These are phyloP conservation scores for Oryza rufipogon DNA, from an alignment of 176 grass and related monocot genomes.

Conservation along the genomic window DNA sequence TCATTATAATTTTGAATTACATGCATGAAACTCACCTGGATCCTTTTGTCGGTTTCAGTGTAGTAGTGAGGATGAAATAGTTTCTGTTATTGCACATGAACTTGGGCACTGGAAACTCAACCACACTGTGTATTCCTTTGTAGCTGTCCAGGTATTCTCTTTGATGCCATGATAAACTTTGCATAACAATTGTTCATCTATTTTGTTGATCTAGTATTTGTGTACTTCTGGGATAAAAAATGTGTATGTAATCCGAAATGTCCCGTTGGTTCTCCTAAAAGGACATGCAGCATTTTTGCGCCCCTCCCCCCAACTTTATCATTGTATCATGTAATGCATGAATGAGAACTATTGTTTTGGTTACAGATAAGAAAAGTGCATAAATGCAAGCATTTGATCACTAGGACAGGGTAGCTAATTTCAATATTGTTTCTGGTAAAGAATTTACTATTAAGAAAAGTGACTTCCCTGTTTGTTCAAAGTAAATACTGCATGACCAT, in stretches of 20 bases:
- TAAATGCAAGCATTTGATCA: slow-evolving; percentile 2
- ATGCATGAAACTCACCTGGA: neutral
- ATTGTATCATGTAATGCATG: slow-evolving; percentile 11
- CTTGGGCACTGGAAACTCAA: slow-evolving; percentile 99
- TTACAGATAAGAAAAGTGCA: neutral
- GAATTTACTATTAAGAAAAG: neutral
- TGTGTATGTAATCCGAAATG: neutral
- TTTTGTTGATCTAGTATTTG: slow-evolving; percentile 32
- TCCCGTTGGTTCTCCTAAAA: neutral
- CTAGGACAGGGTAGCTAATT: neutral
- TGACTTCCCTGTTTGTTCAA: neutral
- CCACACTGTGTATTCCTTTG: slow-evolving; percentile 89
- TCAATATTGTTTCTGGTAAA: slow-evolving; percentile 5
- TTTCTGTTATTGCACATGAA: slow-evolving; percentile 99
- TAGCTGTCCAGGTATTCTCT: slow-evolving; percentile 83
- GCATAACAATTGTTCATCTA: neutral
- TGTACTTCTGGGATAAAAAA: slow-evolving; percentile 13
- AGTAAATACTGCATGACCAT: neutral
- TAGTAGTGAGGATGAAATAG: slow-evolving; percentile 87
- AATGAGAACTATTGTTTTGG: slow-evolving; percentile 2
- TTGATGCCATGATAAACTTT: slow-evolving; percentile 32
- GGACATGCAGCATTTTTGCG: neutral
- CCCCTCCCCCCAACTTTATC: neutral
- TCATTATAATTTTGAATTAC: slow-evolving; percentile 2
- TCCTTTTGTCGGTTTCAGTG: slow-evolving; percentile 61